Evolutionary conservation across 2,329 filamentous ascomycete species (phyloP).

Genomic region (Penicillium sp.): DNA sequence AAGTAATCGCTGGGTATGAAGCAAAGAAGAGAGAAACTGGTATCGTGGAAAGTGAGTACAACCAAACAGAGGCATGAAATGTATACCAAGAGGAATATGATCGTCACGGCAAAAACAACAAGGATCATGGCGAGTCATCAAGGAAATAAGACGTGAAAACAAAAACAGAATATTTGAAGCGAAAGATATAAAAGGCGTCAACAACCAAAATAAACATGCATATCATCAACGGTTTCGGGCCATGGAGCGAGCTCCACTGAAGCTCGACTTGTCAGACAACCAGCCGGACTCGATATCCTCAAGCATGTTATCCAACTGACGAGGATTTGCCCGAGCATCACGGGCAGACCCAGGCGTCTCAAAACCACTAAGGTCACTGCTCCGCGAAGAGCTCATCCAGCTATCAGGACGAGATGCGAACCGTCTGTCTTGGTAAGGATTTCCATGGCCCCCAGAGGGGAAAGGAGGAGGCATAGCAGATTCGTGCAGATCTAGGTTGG

Average conservation of each 20-base stretch:
- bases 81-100: not conserved
- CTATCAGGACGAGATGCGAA: slow-evolving; percentile 25
- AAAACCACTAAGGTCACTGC: slow-evolving; percentile 28
- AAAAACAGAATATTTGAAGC: not conserved
- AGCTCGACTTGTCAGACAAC: slow-evolving; percentile 28
- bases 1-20: not conserved
- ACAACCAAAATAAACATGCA: not conserved
- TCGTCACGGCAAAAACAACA: not conserved
- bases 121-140: not conserved
- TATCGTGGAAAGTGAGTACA: slow-evolving; percentile 10
- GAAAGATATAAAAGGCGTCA: not conserved
- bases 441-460: slow-evolving; percentile 14
- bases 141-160: not conserved
- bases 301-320: slow-evolving; percentile 33
- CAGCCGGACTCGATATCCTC: slow-evolving; percentile 35
- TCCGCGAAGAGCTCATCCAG: slow-evolving; percentile 31
- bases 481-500: slow-evolving; percentile 26
- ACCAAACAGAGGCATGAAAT: not conserved
- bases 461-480: slow-evolving; percentile 22
- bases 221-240: slow-evolving; percentile 11
- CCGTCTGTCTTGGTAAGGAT: slow-evolving; percentile 15
- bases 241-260: slow-evolving; percentile 9
- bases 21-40: slow-evolving; percentile 2
- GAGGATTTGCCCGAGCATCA: slow-evolving; percentile 24
- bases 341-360: slow-evolving; percentile 18